Evolutionary conservation across 31 red algal genomes (phyloP).

Genomic region (Odonthalia washingtoniensis): DNA sequence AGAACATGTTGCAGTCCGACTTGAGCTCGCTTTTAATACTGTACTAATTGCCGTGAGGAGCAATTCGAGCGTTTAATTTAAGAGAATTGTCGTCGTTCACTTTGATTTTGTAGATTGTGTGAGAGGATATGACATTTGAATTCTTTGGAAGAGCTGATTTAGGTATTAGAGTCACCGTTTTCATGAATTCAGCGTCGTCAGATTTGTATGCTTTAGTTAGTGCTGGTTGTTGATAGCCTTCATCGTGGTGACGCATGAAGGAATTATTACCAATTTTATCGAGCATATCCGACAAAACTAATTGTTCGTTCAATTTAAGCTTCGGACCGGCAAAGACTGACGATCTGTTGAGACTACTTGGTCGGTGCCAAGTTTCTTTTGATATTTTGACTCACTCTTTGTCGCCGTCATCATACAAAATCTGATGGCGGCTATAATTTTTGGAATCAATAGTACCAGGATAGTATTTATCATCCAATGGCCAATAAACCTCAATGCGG

Average conservation of each 20-base stretch:
- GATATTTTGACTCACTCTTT: neutral
- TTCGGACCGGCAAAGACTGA: neutral
- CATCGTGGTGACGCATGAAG: neutral
- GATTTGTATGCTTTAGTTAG: too few relatives aligned
- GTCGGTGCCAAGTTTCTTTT: neutral
- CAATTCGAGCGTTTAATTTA: neutral
- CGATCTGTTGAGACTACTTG: neutral
- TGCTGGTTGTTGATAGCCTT: neutral
- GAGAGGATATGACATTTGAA: slow-evolving; percentile 40
- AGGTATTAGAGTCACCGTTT: neutral
- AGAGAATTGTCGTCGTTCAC: neutral
- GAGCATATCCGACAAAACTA: neutral
- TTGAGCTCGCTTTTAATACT: neutral
- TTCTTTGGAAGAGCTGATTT: neutral
- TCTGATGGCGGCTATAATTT: neutral
- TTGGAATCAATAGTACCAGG: neutral
- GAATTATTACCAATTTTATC: too few relatives aligned
- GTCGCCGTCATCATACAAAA: neutral
- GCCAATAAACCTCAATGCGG: neutral
- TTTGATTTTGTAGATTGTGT: slow-evolving; percentile 8
- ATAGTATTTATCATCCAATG: neutral
- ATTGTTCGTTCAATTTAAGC: neutral
- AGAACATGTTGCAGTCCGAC: neutral
- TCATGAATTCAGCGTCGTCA: slow-evolving; percentile 1
- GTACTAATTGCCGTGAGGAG: neutral